A percentile compares a stretch with the other conserved stretches of the same genome.
Evolutionary conservation across 805 yeast genomes (phyloP).

Genomic region (Cyberlindnera maritima): DNA sequence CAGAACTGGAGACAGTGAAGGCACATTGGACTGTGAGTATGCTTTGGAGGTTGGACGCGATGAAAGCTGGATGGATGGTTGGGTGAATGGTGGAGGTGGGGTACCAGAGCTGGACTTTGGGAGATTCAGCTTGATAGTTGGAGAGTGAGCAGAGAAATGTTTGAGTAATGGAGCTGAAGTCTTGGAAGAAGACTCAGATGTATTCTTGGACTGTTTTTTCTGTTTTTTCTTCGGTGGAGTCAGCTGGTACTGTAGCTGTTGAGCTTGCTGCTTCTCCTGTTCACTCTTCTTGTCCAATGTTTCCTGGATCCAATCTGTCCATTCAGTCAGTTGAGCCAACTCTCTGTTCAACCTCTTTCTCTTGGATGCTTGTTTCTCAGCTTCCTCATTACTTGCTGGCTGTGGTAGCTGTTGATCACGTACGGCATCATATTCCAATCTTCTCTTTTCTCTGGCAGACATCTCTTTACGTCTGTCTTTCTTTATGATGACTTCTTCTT

Average conservation of each 20-base stretch:
- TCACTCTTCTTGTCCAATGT: constrained; percentile 12
- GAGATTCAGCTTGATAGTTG: neutral
- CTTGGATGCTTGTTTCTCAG: neutral
- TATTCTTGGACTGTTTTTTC: neutral
- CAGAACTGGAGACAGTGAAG: neutral
- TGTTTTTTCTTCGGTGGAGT: constrained; percentile 7
- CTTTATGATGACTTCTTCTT: neutral
- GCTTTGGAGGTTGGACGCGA: neutral
- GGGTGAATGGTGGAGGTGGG: neutral
- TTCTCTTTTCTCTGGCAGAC: constrained; percentile 12
- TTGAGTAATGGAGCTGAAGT: neutral
- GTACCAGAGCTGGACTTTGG: neutral
- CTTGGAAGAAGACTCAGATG: neutral
- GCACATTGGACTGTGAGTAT: neutral
- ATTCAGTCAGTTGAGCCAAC: constrained; percentile 4
- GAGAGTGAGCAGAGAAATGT: neutral
- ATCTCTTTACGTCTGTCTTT: neutral
- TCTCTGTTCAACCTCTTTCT: constrained; percentile 5
- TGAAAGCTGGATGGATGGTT: neutral
- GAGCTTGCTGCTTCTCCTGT: constrained; percentile 6
- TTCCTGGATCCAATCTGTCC: constrained; percentile 10
- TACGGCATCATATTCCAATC: constrained; percentile 10
- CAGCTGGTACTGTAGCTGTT: constrained; percentile 1
- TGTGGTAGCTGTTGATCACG: constrained; percentile 7
- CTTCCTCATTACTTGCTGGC: neutral